phyloP scores from a whole-genome alignment of 805 yeast genomes.

The Blastobotrys americana region DNA sequence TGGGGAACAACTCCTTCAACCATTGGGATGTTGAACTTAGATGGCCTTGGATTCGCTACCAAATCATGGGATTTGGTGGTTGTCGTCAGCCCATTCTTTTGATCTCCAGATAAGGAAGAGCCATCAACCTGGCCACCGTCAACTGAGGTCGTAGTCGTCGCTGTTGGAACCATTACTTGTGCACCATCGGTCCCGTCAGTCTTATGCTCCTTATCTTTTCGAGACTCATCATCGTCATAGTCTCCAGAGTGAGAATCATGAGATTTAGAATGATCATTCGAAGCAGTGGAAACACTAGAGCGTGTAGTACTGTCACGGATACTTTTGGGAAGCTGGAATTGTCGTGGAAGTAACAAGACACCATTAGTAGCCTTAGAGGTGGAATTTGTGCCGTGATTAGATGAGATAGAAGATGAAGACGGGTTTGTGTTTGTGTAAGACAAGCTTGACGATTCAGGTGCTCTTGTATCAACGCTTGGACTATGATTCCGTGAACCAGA shows the following conservation, averaged over 20 bases:
- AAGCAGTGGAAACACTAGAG: not conserved
- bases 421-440: not conserved
- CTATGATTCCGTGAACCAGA: not conserved
- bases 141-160: not conserved
- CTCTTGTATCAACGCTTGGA: not conserved
- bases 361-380: constrained; percentile 17
- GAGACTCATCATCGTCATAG: not conserved
- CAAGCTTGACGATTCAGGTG: not conserved
- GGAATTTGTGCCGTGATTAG: constrained; percentile 4
- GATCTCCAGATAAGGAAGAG: not conserved
- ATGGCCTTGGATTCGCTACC: constrained; percentile 6
- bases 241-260: too few species aligned
- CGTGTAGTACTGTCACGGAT: not conserved
- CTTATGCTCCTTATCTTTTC: constrained; percentile 1
- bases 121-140: not conserved
- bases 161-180: too few species aligned
- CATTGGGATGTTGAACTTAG: constrained; percentile 10
- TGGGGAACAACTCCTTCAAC: constrained; percentile 67
- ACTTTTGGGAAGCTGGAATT: constrained; percentile 20
- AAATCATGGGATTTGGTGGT: not conserved
- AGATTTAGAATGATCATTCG: too few species aligned
- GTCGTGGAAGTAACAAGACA: constrained; percentile 26
- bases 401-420: constrained; percentile 7
- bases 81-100: not conserved
- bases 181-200: constrained; percentile 2